A percentile compares a stretch with the other conserved stretches of the same genome.
phyloP scores from a whole-genome alignment of 331 rosid species.

The Acacia concinna region DNA sequence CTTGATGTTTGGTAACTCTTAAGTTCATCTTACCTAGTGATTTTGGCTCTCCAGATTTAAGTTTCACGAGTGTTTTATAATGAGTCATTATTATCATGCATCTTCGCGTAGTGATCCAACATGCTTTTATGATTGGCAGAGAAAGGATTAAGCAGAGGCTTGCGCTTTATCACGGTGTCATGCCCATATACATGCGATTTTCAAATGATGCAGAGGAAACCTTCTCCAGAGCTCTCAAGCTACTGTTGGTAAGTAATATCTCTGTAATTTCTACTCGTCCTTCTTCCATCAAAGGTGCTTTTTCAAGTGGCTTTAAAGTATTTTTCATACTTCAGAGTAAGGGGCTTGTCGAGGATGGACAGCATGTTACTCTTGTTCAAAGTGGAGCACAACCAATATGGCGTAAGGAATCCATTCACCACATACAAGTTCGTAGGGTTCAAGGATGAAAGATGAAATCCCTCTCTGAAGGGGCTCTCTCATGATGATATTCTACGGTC shows the following conservation, averaged over 20 bases:
- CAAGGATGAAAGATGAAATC: slow-evolving; percentile 43
- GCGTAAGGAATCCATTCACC: slow-evolving; percentile 88
- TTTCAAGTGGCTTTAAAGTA: slow-evolving; percentile 16
- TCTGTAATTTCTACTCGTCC: neutral
- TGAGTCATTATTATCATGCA: neutral
- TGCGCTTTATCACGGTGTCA: slow-evolving; percentile 75
- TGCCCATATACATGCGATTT: slow-evolving; percentile 82
- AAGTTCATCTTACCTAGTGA: neutral
- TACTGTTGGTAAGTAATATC: slow-evolving; percentile 65
- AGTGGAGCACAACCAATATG: slow-evolving; percentile 97
- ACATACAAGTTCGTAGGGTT: slow-evolving; percentile 87
- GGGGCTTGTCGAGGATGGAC: slow-evolving; percentile 67
- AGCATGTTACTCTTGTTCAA: slow-evolving; percentile 85
- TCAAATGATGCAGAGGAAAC: slow-evolving; percentile 90
- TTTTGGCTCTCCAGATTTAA: neutral
- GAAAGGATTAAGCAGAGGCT: slow-evolving; percentile 81
- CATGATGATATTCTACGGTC: neutral
- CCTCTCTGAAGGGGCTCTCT: slow-evolving; percentile 22
- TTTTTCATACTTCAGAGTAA: slow-evolving; percentile 51
- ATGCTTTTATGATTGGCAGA: slow-evolving; percentile 46
- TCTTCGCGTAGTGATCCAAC: neutral
- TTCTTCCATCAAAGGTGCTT: slow-evolving; percentile 24
- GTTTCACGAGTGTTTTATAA: slow-evolving; percentile 3
- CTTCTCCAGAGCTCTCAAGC: slow-evolving; percentile 75
- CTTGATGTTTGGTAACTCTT: neutral